phyloP scores from a whole-genome alignment of 768 basidiomycete genomes.

The Tylopilus sp. region DNA sequence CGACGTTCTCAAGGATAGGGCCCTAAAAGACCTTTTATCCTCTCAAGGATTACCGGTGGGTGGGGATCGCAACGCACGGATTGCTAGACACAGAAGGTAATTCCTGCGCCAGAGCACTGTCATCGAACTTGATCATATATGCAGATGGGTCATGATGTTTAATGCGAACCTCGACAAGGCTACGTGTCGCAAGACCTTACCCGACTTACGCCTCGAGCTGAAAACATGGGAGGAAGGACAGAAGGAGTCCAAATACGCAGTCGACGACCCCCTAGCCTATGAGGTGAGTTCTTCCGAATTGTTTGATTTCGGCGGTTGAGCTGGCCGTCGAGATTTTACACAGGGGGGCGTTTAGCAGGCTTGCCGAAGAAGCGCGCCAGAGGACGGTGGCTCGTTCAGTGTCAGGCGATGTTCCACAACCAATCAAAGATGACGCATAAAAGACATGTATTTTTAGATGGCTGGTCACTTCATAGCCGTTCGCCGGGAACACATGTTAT shows the following conservation, averaged over 20 bases:
- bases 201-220: constrained; percentile 50
- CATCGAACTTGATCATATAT: neutral
- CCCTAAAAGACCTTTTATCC: constrained; percentile 52
- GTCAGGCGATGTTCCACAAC: constrained; percentile 14
- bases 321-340: constrained; percentile 15
- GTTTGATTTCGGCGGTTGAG: neutral
- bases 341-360: constrained; percentile 33
- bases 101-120: neutral
- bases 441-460: constrained; percentile 20
- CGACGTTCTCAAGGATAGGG: constrained; percentile 57
- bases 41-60: constrained; percentile 47
- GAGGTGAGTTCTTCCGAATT: constrained; percentile 30
- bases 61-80: constrained; percentile 51
- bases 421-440: constrained; percentile 37
- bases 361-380: constrained; percentile 35
- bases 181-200: constrained; percentile 41
- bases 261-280: constrained; percentile 39
- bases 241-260: constrained; percentile 32
- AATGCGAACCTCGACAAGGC: constrained; percentile 71
- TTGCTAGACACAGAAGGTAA: constrained; percentile 60
- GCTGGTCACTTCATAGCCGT: neutral
- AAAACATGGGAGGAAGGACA: constrained; percentile 55
- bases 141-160: constrained; percentile 65
- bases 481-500: neutral
- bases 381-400: constrained; percentile 26